These are phyloP conservation scores for Cokeromyces recurvatus DNA, from an alignment of 371 early-diverging fungal genomes.

Conservation along the genomic window DNA sequence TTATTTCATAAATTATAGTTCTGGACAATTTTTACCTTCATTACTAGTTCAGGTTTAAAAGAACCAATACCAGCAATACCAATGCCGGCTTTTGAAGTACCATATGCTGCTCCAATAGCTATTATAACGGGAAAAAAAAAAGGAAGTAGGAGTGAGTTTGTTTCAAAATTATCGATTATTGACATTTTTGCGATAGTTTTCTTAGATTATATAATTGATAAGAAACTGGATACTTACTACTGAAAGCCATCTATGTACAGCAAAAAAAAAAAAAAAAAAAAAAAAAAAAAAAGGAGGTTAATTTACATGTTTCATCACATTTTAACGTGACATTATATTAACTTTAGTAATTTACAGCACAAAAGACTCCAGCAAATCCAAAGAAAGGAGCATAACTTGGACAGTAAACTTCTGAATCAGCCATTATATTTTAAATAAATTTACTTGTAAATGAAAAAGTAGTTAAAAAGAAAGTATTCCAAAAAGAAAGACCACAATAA, in stretches of 20 bases:
- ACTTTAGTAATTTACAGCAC: conserved; percentile 34
- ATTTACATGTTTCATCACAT: too few species aligned
- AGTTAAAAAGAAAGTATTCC: too few species aligned
- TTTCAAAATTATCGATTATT: not conserved
- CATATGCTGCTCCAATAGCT: conserved; percentile 92
- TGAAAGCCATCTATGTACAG: conserved; percentile 33
- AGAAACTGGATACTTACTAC: conserved; percentile 38
- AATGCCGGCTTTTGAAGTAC: conserved; percentile 89
- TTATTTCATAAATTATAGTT: too few species aligned
- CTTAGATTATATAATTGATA: not conserved
- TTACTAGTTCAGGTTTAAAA: conserved; percentile 83
- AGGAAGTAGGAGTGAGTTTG: not conserved
- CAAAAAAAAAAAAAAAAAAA: not conserved
- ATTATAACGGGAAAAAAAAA: conserved; percentile 1
- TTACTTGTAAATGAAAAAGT: too few species aligned
- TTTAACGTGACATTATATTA: not conserved
- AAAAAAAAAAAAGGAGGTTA: too few species aligned
- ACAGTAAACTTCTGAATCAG: conserved; percentile 38
- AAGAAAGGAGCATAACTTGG: conserved; percentile 47
- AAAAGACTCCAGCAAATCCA: conserved; percentile 48
- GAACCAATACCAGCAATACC: conserved; percentile 88
- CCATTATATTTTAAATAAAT: too few species aligned
- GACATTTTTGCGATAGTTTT: too few species aligned
- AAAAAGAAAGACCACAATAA: too few species aligned
- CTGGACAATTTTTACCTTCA: conserved; percentile 50